Evolutionary conservation across 176 grass and related monocot genomes (phyloP).

Genomic region (Pontederia crassipes): DNA sequence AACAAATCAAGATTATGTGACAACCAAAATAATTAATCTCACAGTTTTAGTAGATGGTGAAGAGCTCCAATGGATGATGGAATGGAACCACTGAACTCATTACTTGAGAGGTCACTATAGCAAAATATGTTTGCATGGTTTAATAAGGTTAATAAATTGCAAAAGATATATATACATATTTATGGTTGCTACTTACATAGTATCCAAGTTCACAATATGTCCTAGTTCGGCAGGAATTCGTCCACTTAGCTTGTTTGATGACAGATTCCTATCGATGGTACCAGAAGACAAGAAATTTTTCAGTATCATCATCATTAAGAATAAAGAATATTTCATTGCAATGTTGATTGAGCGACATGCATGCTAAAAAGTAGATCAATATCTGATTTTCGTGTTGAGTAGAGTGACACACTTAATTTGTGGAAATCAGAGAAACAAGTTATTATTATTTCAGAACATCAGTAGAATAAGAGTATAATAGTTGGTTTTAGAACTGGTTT

Average conservation of each 20-base stretch:
- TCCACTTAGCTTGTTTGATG: slow-evolving; percentile 69
- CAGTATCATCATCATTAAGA: not conserved
- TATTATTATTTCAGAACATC: too few relatives aligned
- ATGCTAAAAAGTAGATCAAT: too few relatives aligned
- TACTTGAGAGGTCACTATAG: slow-evolving; percentile 73
- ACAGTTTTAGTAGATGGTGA: slow-evolving; percentile 87
- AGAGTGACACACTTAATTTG: too few relatives aligned
- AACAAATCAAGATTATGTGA: not conserved
- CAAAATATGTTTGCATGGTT: too few relatives aligned
- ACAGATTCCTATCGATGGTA: slow-evolving; percentile 52
- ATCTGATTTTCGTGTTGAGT: too few relatives aligned
- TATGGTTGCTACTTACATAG: slow-evolving; percentile 43
- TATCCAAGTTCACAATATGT: slow-evolving; percentile 86
- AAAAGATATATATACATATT: not conserved
- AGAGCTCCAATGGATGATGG: slow-evolving; percentile 70
- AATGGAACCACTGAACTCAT: slow-evolving; percentile 73
- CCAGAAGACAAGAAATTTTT: not conserved
- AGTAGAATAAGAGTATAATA: too few relatives aligned
- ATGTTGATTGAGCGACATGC: too few relatives aligned
- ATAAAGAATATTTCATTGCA: too few relatives aligned
- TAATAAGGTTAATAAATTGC: not conserved
- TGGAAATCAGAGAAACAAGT: too few relatives aligned
- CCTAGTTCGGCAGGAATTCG: slow-evolving; percentile 79
- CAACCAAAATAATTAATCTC: slow-evolving; percentile 18
- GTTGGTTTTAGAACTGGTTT: too few relatives aligned